phyloP scores from a whole-genome alignment of 2,329 filamentous ascomycete genomes.

The Fusarium setosum region DNA sequence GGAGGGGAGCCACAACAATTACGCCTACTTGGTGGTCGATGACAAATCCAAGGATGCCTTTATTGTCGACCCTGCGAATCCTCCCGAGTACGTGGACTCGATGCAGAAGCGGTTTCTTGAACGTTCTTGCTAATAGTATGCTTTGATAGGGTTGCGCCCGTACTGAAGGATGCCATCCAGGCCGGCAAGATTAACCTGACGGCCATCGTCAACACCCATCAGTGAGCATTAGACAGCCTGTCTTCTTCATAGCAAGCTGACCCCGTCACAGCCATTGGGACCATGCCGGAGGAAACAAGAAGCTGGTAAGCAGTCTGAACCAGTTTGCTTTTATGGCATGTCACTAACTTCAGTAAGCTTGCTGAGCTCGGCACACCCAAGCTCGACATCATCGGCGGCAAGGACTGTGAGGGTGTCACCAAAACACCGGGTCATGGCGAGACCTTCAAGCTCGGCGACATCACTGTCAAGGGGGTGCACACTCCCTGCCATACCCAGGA shows the following conservation, averaged over 20 bases:
- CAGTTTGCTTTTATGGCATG: not conserved
- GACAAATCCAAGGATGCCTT: slow-evolving; percentile 82
- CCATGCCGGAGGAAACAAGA: slow-evolving; percentile 90
- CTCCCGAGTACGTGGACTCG: slow-evolving; percentile 71
- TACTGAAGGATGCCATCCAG: slow-evolving; percentile 79
- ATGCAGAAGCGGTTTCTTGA: not conserved
- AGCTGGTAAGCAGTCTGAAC: slow-evolving; percentile 68
- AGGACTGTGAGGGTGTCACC: slow-evolving; percentile 84
- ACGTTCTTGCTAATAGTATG: slow-evolving; percentile 7
- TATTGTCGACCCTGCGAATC: slow-evolving; percentile 84
- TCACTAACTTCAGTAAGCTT: slow-evolving; percentile 40
- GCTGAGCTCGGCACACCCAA: slow-evolving; percentile 65
- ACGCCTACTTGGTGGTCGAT: slow-evolving; percentile 84
- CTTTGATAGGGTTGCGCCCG: slow-evolving; percentile 63
- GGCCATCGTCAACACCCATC: slow-evolving; percentile 95
- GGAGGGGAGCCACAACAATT: slow-evolving; percentile 84
- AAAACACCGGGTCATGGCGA: slow-evolving; percentile 80
- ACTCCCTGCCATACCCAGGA: slow-evolving; percentile 99
- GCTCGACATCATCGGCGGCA: slow-evolving; percentile 86
- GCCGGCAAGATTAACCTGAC: slow-evolving; percentile 82
- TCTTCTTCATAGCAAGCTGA: not conserved
- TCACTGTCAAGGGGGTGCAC: slow-evolving; percentile 87
- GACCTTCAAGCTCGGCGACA: slow-evolving; percentile 84
- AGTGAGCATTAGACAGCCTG: slow-evolving; percentile 67
- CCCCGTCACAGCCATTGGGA: slow-evolving; percentile 81